These are phyloP conservation scores for Fistulinella prunicolor DNA, from an alignment of 768 basidiomycete genomes.

Conservation along the genomic window DNA sequence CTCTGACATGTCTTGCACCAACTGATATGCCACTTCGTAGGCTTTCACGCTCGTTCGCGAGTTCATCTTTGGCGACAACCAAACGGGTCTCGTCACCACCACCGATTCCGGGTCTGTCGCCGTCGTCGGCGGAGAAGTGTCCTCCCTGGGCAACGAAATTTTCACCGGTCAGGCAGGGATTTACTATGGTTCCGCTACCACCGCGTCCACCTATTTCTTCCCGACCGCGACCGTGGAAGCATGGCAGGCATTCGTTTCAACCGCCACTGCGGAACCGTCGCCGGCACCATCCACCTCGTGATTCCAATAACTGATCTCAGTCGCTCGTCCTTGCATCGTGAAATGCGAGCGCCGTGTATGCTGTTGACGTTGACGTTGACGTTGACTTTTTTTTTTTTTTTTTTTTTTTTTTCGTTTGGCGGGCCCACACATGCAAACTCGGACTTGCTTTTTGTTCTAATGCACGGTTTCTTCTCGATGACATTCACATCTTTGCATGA, in stretches of 20 bases:
- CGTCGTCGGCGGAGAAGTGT: conserved; percentile 51
- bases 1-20: neutral
- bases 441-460: too few relatives aligned
- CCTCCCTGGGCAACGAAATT: conserved; percentile 42
- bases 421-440: too few relatives aligned
- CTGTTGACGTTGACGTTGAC: neutral
- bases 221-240: conserved; percentile 54
- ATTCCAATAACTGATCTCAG: too few relatives aligned
- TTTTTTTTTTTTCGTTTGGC: neutral
- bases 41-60: conserved; percentile 61
- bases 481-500: too few relatives aligned
- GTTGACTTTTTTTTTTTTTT: neutral
- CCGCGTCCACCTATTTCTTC: conserved; percentile 51
- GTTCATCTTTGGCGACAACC: conserved; percentile 62
- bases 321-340: too few relatives aligned
- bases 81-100: conserved; percentile 52
- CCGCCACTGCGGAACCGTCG: conserved; percentile 27
- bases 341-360: too few relatives aligned
- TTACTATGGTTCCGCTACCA: conserved; percentile 49
- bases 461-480: neutral
- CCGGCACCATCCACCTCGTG: neutral
- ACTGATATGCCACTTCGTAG: conserved; percentile 30
- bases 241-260: conserved; percentile 50
- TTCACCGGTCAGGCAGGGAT: conserved; percentile 58
- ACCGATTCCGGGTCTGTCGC: conserved; percentile 18